These are phyloP conservation scores for Leccinum barrowsii DNA, from an alignment of 768 basidiomycete species.

Conservation along the genomic window DNA sequence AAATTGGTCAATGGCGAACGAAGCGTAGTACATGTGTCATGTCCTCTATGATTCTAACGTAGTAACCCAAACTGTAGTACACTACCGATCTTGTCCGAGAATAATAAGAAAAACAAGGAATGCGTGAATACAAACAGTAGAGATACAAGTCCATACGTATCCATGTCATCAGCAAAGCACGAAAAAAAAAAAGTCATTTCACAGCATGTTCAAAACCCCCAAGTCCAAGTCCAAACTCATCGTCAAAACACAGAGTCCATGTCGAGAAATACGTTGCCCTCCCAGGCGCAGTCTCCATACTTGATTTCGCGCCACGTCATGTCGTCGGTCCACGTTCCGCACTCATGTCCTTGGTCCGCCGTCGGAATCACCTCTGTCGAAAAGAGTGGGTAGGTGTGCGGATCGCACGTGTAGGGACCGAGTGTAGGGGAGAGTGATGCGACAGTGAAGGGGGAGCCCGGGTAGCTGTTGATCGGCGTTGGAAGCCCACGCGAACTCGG, in stretches of 20 bases:
- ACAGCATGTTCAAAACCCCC: neutral
- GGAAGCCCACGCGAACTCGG: neutral
- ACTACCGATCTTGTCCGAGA: neutral
- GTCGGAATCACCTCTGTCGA: neutral
- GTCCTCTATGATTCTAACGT: neutral
- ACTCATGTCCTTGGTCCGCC: neutral
- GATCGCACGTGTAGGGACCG: neutral
- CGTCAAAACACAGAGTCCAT: slow-evolving; percentile 10
- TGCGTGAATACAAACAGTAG: neutral
- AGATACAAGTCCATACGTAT: neutral
- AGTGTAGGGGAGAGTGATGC: neutral
- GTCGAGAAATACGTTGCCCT: neutral
- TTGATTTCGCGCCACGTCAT: neutral
- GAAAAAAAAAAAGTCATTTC: neutral
- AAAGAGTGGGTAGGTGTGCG: neutral
- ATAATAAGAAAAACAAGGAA: neutral
- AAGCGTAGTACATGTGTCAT: neutral
- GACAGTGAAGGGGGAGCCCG: neutral
- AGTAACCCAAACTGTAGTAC: neutral
- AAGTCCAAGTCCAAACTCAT: slow-evolving; percentile 19
- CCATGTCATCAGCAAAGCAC: neutral
- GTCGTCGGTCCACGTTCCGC: neutral
- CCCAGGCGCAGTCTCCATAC: neutral
- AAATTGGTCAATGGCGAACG: no score
- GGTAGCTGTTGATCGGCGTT: slow-evolving; percentile 5